Base-by-base conservation (phyloP, 2,329 filamentous ascomycete species). In the Pseudodiploospora longispora region DNA sequence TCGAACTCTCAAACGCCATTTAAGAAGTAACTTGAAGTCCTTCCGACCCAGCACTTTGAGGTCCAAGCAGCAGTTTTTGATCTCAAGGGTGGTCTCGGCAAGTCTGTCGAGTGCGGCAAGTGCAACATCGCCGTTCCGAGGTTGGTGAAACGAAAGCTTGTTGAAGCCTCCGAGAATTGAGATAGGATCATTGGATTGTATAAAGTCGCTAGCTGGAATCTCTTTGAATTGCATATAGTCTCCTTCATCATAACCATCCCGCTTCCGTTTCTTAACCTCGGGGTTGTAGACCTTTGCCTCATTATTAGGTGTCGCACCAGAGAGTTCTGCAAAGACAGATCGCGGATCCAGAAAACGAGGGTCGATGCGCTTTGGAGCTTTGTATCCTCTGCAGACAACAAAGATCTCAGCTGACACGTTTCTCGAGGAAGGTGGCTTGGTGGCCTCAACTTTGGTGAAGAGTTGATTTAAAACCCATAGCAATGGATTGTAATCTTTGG, bases 371-470 rank as follows among this genome's bases (percentile, higher is more conserved):
- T 96, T 97, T 4, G 93, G 93, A 0, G 91, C 91, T 68, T 96
- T 97, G 74, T 82, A 98, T 19, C 91, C 93, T 53, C 84, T 81
- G 67, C 91, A 97, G 31, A 98, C 93, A 51, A 97, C 91, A 71
- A 98, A 98, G 35, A 97, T 97, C 72, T 98, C 93, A 52, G 93
- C 93, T 6, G 89, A 96, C 42, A 98, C 91, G 58, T 95, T 96
- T 71, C 93, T 78, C 6, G 88, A 95, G 1, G 89, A 95, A 0
- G 93, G 93, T 4, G 93, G 93, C 66, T 98, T 98, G 5, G 93
- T 98, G 40, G 94, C 91, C 62, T 98, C 91, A 51, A 98, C 93
- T 53, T 93, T 94, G 39, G 77, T 76, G 70, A 98, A 98, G 1
- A 98, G 75, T 64, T 98, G 93, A 62, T 95, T 95, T 71, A 97